These are phyloP conservation scores for Candida yuanshanica DNA, from an alignment of 805 yeast genomes.

Conservation along the genomic window DNA sequence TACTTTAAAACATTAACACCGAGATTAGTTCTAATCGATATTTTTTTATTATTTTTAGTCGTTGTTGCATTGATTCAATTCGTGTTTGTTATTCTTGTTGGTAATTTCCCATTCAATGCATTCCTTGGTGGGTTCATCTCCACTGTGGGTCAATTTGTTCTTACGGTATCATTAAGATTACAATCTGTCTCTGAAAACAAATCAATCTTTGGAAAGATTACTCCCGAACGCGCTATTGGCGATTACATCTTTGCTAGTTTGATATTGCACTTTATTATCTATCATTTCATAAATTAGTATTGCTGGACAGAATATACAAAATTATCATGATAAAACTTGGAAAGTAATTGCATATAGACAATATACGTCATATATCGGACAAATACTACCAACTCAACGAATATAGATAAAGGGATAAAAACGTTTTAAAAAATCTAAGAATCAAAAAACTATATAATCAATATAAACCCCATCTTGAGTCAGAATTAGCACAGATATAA, in stretches of 20 bases:
- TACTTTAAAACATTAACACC: conserved; percentile 30
- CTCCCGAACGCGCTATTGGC: conserved; percentile 68
- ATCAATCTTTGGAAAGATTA: conserved; percentile 34
- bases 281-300: conserved; percentile 79
- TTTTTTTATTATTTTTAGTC: conserved; percentile 70
- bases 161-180: conserved; percentile 75
- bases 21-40: conserved; percentile 64
- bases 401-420: too few species aligned
- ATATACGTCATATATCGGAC: too few species aligned
- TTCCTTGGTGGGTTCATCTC: conserved; percentile 88
- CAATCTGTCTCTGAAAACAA: conserved; percentile 46
- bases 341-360: too few species aligned
- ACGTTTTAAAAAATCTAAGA: too few species aligned
- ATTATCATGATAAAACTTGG: too few species aligned
- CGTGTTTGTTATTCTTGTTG: conserved; percentile 66
- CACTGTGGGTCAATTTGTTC: conserved; percentile 93
- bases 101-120: conserved; percentile 95
- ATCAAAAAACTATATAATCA: background rate
- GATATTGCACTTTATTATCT: conserved; percentile 80
- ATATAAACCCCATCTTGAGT: background rate
- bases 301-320: background rate
- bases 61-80: conserved; percentile 74
- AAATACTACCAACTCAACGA: too few species aligned
- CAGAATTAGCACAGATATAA: background rate
- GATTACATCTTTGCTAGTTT: conserved; percentile 86